Evolutionary conservation across 495 filamentous ascomycete species (phyloP).

Genomic region (Penicillium alfredii): DNA sequence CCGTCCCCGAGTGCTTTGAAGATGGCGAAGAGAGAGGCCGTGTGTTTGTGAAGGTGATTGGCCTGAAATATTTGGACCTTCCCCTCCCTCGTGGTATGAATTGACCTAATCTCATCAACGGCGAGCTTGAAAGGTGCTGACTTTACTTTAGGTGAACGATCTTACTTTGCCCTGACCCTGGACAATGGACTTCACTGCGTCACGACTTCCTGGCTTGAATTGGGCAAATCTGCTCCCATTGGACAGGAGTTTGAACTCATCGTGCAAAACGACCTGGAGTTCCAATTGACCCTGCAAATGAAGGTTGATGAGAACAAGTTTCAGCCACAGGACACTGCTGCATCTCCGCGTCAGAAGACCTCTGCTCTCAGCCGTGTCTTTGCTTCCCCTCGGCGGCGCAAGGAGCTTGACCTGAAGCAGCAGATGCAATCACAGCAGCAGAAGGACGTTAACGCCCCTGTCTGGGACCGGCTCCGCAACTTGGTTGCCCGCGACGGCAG

Average conservation of each 20-base stretch:
- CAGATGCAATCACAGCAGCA: constrained; percentile 71
- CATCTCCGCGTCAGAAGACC: constrained; percentile 57
- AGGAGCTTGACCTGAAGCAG: constrained; percentile 78
- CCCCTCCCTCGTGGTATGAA: constrained; percentile 81
- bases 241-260: constrained; percentile 98
- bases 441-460: constrained; percentile 56
- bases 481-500: constrained; percentile 85
- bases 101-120: too few relatives aligned
- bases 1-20: constrained; percentile 51
- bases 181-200: constrained; percentile 98
- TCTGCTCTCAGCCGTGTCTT: constrained; percentile 90
- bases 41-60: constrained; percentile 94
- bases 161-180: constrained; percentile 87
- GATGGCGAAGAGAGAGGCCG: constrained; percentile 87
- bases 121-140: too few relatives aligned
- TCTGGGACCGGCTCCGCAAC: constrained; percentile 80
- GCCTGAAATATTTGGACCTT: constrained; percentile 89
- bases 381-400: constrained; percentile 88
- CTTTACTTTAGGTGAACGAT: constrained; percentile 61
- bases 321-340: constrained; percentile 41
- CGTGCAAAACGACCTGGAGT: constrained; percentile 92
- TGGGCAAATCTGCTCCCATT: constrained; percentile 89
- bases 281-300: constrained; percentile 92
- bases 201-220: constrained; percentile 89
- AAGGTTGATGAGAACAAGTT: constrained; percentile 74